Evolutionary conservation across 306 rosid species (phyloP).

Genomic region (Cicer cuneatum): DNA sequence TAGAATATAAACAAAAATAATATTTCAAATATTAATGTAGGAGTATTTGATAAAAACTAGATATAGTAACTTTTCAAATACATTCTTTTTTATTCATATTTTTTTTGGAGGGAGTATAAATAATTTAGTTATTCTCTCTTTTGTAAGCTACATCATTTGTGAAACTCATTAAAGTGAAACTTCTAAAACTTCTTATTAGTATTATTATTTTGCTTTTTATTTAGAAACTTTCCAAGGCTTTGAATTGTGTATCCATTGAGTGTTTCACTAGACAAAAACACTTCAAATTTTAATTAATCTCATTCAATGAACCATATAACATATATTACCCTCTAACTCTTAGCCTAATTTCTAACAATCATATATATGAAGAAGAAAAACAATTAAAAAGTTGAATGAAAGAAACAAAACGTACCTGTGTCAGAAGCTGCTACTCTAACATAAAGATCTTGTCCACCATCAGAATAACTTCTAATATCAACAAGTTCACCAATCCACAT

Average conservation of each 20-base stretch:
- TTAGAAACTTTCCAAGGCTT: neutral
- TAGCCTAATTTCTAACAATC: conserved; percentile 2
- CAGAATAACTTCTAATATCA: conserved; percentile 55
- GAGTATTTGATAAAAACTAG: too few species aligned
- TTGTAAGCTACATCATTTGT: neutral
- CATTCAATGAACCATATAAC: neutral
- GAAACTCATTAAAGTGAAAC: neutral
- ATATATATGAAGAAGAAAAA: neutral
- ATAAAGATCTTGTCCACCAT: conserved; percentile 65
- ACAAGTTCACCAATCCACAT: conserved; percentile 59
- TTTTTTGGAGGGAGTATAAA: too few species aligned
- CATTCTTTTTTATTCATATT: too few species aligned
- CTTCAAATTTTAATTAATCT: neutral
- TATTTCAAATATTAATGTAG: too few species aligned
- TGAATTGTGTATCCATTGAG: neutral
- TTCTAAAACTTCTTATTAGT: neutral
- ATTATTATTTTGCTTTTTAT: neutral
- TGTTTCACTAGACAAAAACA: neutral
- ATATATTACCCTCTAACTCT: neutral
- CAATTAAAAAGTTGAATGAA: neutral
- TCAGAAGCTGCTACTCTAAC: conserved; percentile 77
- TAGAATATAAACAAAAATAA: too few species aligned
- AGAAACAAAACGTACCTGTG: conserved; percentile 51
- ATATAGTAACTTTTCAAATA: too few species aligned
- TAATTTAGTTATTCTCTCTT: too few species aligned